Evolutionary conservation across 2,329 filamentous ascomycete genomes (phyloP), one percentile per base, ranked within the genome.

Genomic region (Lasiodiplodia gonubiensis): DNA sequence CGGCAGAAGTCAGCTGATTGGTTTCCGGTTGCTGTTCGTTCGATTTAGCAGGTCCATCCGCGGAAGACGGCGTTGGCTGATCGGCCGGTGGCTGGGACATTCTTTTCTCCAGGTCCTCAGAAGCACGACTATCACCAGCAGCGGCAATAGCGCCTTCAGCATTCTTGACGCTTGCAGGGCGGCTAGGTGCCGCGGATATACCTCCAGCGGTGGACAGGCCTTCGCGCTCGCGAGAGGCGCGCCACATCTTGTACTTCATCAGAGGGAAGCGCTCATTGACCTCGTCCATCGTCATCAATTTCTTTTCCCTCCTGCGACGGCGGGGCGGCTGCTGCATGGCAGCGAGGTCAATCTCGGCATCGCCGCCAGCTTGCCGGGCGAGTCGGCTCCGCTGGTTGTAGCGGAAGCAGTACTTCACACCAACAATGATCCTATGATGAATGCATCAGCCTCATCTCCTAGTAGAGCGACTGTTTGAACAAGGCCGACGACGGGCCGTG

Each of bases 341-440:
- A 68, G 94, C 88, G 71, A 99, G 84, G 70, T 93, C 93, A 75
- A 99, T 96, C 18, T 91, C 92, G 70, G 97, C 94, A 69, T 81
- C 81, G 77, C 92, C 91, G 72, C 94, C 92, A 73, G 93, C 92
- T 81, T 86, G 82, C 73, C 92, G 89, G 74, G 93, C 82, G 69
- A 90, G 89, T 63, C 95, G 90, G 76, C 96, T 96, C 68, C 95
- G 90, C 72, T 95, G 94, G 80, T 98, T 98, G 80, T 99, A 98
- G 73, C 95, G 88, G 81, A 99, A 99, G 82, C 95, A 99, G 80
- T 99, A 99, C 82, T 99, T 99, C 69, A 99, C 95, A 72, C 95
- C 95, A 69, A 99, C 95, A 74, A 99, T 99, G 75, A 99, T 99
- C 95, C 95, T 99, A 69, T 21, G 68, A 21, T 67, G 30, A 12